Conservation (phyloP, 257 asterid species). For the Linderniella brevidens region DNA sequence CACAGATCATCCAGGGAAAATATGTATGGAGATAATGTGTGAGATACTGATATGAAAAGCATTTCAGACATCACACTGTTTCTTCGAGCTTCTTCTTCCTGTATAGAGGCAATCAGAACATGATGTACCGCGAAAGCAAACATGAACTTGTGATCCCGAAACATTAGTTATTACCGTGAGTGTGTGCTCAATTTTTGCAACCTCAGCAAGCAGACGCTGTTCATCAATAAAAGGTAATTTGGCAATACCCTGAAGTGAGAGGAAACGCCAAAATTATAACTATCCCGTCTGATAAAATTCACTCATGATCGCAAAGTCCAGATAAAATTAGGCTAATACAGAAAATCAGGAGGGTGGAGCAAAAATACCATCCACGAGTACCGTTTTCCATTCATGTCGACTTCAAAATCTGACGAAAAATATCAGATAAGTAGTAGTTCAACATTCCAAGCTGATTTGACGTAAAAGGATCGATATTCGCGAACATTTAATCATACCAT, state of each 20-base stretch:
- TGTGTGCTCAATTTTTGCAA: slow-evolving; percentile 73
- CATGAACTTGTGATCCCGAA: background rate
- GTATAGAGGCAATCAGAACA: slow-evolving; percentile 11
- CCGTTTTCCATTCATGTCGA: slow-evolving; percentile 94
- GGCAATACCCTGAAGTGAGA: slow-evolving; percentile 57
- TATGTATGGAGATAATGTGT: slow-evolving; percentile 79
- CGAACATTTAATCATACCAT: slow-evolving; percentile 28
- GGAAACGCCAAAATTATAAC: background rate
- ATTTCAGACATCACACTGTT: slow-evolving; percentile 75
- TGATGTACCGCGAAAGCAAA: background rate
- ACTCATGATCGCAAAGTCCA: too few species aligned
- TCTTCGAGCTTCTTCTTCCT: slow-evolving; percentile 91
- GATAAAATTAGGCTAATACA: too few species aligned
- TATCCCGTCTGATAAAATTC: background rate
- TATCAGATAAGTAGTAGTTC: slow-evolving; percentile 9
- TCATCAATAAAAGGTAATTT: slow-evolving; percentile 94
- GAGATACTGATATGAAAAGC: slow-evolving; percentile 77
- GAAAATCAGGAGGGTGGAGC: slow-evolving; percentile 2
- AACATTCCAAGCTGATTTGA: background rate
- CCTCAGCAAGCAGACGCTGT: slow-evolving; percentile 78
- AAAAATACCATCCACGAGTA: slow-evolving; percentile 70
- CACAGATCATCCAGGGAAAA: slow-evolving; percentile 82
- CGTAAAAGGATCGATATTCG: background rate
- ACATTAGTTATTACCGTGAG: slow-evolving; percentile 36
- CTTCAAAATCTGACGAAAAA: slow-evolving; percentile 60